Percentiles rank a stretch among this genome's conserved stretches.
Evolutionary conservation across 2,329 filamentous ascomycete species (phyloP).

Genomic region (Colletotrichum costaricense): DNA sequence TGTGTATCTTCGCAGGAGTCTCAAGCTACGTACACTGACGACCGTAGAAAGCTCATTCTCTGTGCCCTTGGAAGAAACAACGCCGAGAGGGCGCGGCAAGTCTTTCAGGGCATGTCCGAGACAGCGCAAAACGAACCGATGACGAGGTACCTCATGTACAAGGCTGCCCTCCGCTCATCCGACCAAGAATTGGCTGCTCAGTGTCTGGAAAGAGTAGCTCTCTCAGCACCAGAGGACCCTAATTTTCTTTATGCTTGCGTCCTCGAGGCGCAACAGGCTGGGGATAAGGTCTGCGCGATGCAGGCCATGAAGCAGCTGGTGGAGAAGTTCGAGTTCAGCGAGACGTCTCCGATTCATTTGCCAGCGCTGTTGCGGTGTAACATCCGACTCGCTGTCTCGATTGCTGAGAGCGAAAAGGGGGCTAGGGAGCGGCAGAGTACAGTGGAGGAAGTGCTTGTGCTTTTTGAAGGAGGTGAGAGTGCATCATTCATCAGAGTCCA

Average conservation of each 20-base stretch:
- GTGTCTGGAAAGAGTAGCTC: conserved; percentile 71
- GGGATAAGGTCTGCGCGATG: conserved; percentile 68
- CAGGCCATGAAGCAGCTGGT: conserved; percentile 49
- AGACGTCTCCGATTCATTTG: conserved; percentile 42
- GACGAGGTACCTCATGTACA: conserved; percentile 82
- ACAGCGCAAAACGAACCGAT: conserved; percentile 68
- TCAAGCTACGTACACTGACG: conserved; percentile 36
- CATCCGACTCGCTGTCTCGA: conserved; percentile 60
- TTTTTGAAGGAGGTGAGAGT: conserved; percentile 56
- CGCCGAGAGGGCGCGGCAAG: conserved; percentile 61
- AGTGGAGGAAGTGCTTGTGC: conserved; percentile 63
- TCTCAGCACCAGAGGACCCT: conserved; percentile 61
- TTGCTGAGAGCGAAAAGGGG: conserved; percentile 46
- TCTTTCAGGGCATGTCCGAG: conserved; percentile 70
- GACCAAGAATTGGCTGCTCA: conserved; percentile 70
- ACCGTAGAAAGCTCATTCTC: conserved; percentile 75
- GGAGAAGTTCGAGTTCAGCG: conserved; percentile 40
- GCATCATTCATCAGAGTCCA: not conserved
- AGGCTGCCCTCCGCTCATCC: conserved; percentile 70
- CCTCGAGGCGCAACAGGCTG: conserved; percentile 76
- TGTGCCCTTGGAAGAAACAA: conserved; percentile 73
- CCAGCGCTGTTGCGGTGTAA: conserved; percentile 59
- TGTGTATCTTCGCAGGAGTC: conserved; percentile 42
- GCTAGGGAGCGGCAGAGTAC: not conserved
- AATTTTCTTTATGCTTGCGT: conserved; percentile 84